Evolutionary conservation across 345 rosid species (phyloP).

Genomic region (Gossypium australe): DNA sequence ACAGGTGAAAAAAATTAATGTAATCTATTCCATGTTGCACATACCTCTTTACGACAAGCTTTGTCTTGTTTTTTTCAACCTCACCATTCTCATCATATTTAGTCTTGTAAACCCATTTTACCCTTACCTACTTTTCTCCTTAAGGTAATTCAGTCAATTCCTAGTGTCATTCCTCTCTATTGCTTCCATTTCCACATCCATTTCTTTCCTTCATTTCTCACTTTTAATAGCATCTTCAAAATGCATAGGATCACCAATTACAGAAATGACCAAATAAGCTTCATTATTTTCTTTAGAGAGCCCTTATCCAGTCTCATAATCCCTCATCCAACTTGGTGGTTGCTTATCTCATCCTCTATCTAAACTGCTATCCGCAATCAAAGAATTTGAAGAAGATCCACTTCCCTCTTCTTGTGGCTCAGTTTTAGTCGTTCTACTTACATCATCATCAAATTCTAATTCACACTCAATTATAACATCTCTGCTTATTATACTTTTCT

Average conservation of each 20-base stretch:
- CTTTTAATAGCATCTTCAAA: not conserved
- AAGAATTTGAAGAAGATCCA: not conserved
- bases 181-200: not conserved
- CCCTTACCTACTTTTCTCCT: too few species aligned
- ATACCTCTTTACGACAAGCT: not conserved
- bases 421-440: too few species aligned
- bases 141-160: not conserved
- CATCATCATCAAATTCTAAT: not conserved
- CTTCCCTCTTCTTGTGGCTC: not conserved
- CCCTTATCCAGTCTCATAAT: not conserved
- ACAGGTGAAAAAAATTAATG: not conserved
- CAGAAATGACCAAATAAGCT: not conserved
- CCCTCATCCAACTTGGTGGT: not conserved
- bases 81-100: not conserved
- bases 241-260: not conserved
- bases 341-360: not conserved
- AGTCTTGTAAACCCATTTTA: not conserved
- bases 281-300: not conserved
- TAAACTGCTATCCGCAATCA: not conserved
- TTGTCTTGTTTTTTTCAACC: not conserved
- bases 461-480: not conserved
- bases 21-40: not conserved
- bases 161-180: not conserved
- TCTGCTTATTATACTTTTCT: too few species aligned
- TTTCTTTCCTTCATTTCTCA: too few species aligned